A percentile compares a stretch with the other conserved stretches of the same genome.
Conservation (phyloP, 2,329 filamentous ascomycete species). For the Fusarium odoratissimum region DNA sequence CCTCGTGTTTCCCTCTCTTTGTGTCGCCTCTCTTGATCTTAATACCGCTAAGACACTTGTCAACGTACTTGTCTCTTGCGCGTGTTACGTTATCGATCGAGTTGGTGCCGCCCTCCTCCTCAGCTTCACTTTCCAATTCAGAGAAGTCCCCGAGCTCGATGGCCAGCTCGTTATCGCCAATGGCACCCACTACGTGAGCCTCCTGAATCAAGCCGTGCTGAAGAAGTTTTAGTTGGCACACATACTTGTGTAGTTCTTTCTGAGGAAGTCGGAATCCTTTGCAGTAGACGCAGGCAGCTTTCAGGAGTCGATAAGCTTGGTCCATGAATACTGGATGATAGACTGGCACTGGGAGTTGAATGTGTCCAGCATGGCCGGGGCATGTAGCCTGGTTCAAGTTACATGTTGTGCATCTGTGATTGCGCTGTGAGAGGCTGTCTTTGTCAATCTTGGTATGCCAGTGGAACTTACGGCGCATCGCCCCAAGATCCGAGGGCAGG, state of each 20-base stretch:
- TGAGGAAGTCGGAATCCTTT: constrained; percentile 84
- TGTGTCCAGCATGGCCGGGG: constrained; percentile 93
- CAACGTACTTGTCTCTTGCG: constrained; percentile 75
- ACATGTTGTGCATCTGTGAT: constrained; percentile 86
- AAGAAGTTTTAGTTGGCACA: constrained; percentile 86
- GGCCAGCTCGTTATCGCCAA: constrained; percentile 58
- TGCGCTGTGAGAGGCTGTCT: constrained; percentile 16
- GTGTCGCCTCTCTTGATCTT: constrained; percentile 61
- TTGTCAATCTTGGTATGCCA: background rate
- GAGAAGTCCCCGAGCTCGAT: constrained; percentile 47
- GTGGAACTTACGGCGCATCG: constrained; percentile 74
- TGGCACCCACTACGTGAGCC: constrained; percentile 67
- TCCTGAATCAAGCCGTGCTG: constrained; percentile 85
- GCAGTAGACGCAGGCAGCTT: constrained; percentile 92
- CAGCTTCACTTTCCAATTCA: constrained; percentile 67
- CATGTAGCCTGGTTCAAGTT: constrained; percentile 84
- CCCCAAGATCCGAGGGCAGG: constrained; percentile 90
- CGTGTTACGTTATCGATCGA: constrained; percentile 64
- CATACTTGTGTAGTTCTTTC: constrained; percentile 79
- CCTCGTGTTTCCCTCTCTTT: constrained; percentile 81
- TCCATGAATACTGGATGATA: constrained; percentile 99
- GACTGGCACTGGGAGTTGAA: constrained; percentile 90
- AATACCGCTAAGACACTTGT: constrained; percentile 73
- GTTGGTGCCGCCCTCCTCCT: constrained; percentile 68
- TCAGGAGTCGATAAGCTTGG: constrained; percentile 84